Base-by-base conservation (phyloP, 2,329 filamentous ascomycete species). In the Xylariaceae sp. region DNA sequence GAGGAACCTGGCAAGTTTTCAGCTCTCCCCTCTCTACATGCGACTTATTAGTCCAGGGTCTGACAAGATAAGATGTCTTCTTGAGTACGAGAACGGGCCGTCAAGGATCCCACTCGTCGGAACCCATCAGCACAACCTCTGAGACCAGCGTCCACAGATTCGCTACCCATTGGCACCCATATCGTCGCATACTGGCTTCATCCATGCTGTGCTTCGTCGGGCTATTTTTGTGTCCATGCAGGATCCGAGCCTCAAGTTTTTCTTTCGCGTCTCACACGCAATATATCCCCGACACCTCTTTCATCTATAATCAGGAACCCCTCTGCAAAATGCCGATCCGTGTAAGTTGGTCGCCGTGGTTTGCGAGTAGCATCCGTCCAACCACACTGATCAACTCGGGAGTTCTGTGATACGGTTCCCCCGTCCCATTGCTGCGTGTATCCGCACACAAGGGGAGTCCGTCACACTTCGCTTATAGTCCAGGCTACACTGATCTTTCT, bases 301-400 rank as follows among this genome's bases (percentile, higher is more conserved):
- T 55, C 53, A 42, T 17, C 49, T 47, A 11, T 47, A 17, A 44
- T n/a, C 48, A 51, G 34, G 47, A 30, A 52, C 53, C 23, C 23
- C 30, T 49, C 60, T 62, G 62, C 44, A 56, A 13, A 37, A 7
- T 59, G 35, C 62, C 62, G 60, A 53, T 51, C 39, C 53, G 35
- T 54, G 58, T 56, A 44, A 54, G 45, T 13, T 39, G 42, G 39
- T 35, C 37, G 18, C 49, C 10, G 17, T 17, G 15, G 34, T 53
- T 51, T 48, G 15, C 30, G 42, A 18, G 34, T 13, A 15, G 10
- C 37, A 13, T 11, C 15, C 17, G 47, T 44, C 58, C 57, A 57
- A 57, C 59, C 54, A 56, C 18, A 44, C 8, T 47, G 37, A 51
- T 30, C 23, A 30, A 30, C 23, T 30, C 23, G 3, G 23, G 23